Evolutionary conservation across 305 asterid species (phyloP).

Genomic region (Withania somnifera): DNA sequence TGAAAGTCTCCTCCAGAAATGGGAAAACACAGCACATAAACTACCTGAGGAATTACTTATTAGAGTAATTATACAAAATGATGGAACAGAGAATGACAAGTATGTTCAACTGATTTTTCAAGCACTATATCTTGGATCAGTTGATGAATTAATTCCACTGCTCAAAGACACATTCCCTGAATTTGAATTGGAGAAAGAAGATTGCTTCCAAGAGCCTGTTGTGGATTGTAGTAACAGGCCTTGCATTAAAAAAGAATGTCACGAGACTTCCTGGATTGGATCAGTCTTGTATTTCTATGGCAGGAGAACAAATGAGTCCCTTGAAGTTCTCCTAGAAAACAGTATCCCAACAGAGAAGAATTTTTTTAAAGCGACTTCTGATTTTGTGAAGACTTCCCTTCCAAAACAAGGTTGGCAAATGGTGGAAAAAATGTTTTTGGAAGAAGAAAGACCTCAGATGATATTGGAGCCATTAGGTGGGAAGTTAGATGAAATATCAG

Average conservation of each 20-base stretch:
- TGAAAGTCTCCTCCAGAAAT: background rate
- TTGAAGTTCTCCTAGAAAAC: background rate
- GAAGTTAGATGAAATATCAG: constrained; percentile 2
- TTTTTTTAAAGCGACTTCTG: constrained; percentile 6
- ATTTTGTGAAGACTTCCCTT: constrained; percentile 7
- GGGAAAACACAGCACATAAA: background rate
- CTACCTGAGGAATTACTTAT: background rate
- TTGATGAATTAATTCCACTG: background rate
- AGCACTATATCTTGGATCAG: constrained; percentile 8
- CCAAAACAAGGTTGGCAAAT: background rate
- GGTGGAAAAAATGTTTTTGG: background rate
- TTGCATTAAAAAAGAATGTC: constrained; percentile 2
- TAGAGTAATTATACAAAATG: background rate
- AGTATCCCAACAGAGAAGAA: background rate
- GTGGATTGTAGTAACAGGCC: background rate
- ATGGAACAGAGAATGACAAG: background rate
- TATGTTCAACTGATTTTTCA: background rate
- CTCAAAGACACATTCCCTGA: constrained; percentile 4
- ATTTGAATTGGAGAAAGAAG: background rate
- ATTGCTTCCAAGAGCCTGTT: background rate
- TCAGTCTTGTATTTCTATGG: constrained; percentile 1
- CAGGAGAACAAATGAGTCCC: background rate
- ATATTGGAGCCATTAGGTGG: constrained; percentile 13
- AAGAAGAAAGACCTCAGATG: background rate
- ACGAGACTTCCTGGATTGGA: constrained; percentile 4